Conservation (phyloP, 2,329 filamentous ascomycete species). For the Sclerotinia sclerotiorum region DNA sequence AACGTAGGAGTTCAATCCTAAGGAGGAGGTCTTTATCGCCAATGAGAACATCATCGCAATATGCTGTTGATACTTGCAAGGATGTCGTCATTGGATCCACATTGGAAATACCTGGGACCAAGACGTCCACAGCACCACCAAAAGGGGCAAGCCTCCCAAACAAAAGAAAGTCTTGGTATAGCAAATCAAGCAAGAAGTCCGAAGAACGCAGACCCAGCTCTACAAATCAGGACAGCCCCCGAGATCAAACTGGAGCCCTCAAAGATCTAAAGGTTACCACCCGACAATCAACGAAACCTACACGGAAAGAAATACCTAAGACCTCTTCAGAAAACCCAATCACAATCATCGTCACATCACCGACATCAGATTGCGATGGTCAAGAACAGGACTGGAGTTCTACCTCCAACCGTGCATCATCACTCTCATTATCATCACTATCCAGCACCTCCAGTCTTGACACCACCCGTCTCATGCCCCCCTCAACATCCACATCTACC, state of each 20-base stretch:
- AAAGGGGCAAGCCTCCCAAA: background rate
- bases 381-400: slow-evolving; percentile 5
- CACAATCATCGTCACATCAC: slow-evolving; percentile 35
- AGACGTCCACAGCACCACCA: background rate
- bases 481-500: slow-evolving; percentile 22
- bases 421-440: background rate
- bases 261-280: background rate
- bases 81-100: background rate
- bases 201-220: background rate
- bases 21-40: background rate
- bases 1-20: background rate
- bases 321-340: slow-evolving; percentile 26
- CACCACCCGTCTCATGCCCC: slow-evolving; percentile 31
- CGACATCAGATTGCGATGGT: slow-evolving; percentile 30
- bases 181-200: background rate
- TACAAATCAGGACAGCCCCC: background rate
- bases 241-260: background rate
- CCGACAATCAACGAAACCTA: slow-evolving; percentile 1
- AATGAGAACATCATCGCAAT: background rate
- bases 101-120: background rate
- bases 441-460: slow-evolving; percentile 23
- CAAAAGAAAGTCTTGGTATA: slow-evolving; percentile 15
- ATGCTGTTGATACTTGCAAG: background rate
- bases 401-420: slow-evolving; percentile 11
- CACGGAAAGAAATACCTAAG: slow-evolving; percentile 22